phyloP scores from a whole-genome alignment of 192 early-diverging fungal species.

The Rhizophlyctis rosea region DNA sequence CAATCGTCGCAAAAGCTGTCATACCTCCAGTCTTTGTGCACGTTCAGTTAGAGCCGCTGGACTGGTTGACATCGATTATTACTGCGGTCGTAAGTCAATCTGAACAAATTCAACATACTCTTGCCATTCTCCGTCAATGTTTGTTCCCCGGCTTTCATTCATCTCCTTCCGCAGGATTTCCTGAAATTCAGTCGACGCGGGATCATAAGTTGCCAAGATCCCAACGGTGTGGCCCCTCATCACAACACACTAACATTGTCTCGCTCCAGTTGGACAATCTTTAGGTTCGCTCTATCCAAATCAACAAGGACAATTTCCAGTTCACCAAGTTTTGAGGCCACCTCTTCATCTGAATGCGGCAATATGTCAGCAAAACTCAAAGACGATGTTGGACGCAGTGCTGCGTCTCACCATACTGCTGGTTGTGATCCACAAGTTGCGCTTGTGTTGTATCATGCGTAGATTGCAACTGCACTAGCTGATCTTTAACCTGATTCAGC shows the following conservation, averaged over 20 bases:
- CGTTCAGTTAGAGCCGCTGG: constrained; percentile 11
- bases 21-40: constrained; percentile 9
- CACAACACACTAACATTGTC: constrained; percentile 63
- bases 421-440: constrained; percentile 56
- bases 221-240: too few species aligned
- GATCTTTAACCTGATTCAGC: constrained; percentile 73
- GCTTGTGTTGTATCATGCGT: constrained; percentile 73
- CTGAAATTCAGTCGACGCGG: too few species aligned
- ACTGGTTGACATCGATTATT: constrained; percentile 10
- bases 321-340: constrained; percentile 77
- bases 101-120: too few species aligned
- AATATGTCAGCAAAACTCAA: too few species aligned
- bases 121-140: constrained; percentile 27
- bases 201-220: too few species aligned
- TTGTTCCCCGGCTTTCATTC: too few species aligned
- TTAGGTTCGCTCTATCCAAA: constrained; percentile 75
- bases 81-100: too few species aligned
- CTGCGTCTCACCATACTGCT: constrained; percentile 54
- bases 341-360: constrained; percentile 58
- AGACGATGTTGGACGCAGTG: too few species aligned
- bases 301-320: constrained; percentile 86
- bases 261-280: constrained; percentile 61
- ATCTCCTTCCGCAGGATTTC: too few species aligned
- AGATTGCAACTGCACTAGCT: constrained; percentile 62
- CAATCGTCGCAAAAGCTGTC: too few species aligned